Evolutionary conservation across 2,329 filamentous ascomycete species (phyloP).

Genomic region (Xylaria digitata): DNA sequence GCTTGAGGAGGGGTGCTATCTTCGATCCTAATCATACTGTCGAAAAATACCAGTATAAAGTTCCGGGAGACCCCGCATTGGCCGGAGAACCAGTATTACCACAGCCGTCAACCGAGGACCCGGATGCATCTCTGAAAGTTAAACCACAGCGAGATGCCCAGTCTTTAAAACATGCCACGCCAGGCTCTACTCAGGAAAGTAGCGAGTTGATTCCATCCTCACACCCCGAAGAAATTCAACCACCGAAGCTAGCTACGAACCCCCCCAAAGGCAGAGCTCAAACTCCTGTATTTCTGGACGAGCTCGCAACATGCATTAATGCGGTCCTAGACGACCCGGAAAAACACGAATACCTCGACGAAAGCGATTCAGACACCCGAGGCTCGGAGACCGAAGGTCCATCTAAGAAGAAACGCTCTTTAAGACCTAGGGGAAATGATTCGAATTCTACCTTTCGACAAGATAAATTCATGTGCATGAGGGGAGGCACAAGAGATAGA

Average conservation of each 20-base stretch:
- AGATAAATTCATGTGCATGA: slow-evolving; percentile 66
- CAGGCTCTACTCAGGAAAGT: slow-evolving; percentile 23
- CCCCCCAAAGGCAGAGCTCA: not conserved
- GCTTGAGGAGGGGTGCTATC: slow-evolving; percentile 67
- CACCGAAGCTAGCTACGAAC: not conserved
- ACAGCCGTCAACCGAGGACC: slow-evolving; percentile 30
- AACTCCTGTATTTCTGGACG: slow-evolving; percentile 19
- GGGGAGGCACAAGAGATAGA: slow-evolving; percentile 59
- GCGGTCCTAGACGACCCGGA: slow-evolving; percentile 35
- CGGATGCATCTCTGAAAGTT: slow-evolving; percentile 34
- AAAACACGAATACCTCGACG: slow-evolving; percentile 28
- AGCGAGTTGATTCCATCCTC: slow-evolving; percentile 32
- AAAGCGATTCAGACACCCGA: slow-evolving; percentile 12
- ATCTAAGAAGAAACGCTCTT: slow-evolving; percentile 22
- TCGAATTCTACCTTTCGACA: slow-evolving; percentile 48
- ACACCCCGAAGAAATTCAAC: slow-evolving; percentile 19
- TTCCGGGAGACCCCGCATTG: slow-evolving; percentile 61
- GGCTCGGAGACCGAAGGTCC: slow-evolving; percentile 19
- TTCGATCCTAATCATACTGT: slow-evolving; percentile 68
- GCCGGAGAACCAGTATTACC: slow-evolving; percentile 27
- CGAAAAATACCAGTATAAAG: slow-evolving; percentile 67
- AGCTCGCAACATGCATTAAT: slow-evolving; percentile 33
- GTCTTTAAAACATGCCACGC: slow-evolving; percentile 6
- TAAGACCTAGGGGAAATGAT: not conserved
- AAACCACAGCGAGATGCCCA: slow-evolving; percentile 32